phyloP scores from a whole-genome alignment of 495 filamentous ascomycete species.

The Rhypophila decipiens region DNA sequence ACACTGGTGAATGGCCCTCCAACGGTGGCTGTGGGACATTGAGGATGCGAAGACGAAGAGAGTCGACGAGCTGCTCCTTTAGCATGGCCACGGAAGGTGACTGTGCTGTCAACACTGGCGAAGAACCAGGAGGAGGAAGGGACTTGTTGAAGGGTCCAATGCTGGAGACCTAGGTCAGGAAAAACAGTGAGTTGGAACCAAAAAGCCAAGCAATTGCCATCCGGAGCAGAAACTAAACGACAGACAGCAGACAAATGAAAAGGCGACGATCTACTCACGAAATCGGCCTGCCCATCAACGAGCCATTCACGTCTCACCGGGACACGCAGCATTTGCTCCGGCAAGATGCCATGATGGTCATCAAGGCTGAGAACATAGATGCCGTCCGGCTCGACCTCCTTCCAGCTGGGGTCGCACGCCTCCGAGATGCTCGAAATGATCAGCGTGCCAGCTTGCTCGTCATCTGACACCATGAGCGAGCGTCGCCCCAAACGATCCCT shows the following conservation, averaged over 20 bases:
- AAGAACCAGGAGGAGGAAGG: slow-evolving; percentile 32
- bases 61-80: slow-evolving; percentile 52
- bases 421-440: slow-evolving; percentile 72
- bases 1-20: slow-evolving; percentile 12
- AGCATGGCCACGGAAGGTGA: slow-evolving; percentile 53
- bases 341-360: not conserved
- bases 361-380: slow-evolving; percentile 58
- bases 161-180: slow-evolving; percentile 47
- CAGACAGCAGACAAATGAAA: not conserved
- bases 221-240: not conserved
- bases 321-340: not conserved
- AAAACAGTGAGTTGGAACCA: slow-evolving; percentile 37
- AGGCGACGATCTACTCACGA: slow-evolving; percentile 30
- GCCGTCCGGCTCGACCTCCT: slow-evolving; percentile 78
- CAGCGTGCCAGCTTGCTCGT: slow-evolving; percentile 40
- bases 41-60: slow-evolving; percentile 58
- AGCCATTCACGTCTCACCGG: slow-evolving; percentile 18
- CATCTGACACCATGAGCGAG: slow-evolving; percentile 59
- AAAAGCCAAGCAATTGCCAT: too few relatives aligned
- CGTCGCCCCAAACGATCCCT: slow-evolving; percentile 82
- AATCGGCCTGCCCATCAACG: slow-evolving; percentile 13
- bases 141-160: slow-evolving; percentile 57
- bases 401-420: slow-evolving; percentile 50
- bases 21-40: slow-evolving; percentile 56
- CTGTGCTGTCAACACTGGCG: slow-evolving; percentile 31